Percentiles rank a stretch among this genome's conserved stretches.
Conservation (phyloP, 108 stramenopile species). For the Schizochytrium sp. region DNA sequence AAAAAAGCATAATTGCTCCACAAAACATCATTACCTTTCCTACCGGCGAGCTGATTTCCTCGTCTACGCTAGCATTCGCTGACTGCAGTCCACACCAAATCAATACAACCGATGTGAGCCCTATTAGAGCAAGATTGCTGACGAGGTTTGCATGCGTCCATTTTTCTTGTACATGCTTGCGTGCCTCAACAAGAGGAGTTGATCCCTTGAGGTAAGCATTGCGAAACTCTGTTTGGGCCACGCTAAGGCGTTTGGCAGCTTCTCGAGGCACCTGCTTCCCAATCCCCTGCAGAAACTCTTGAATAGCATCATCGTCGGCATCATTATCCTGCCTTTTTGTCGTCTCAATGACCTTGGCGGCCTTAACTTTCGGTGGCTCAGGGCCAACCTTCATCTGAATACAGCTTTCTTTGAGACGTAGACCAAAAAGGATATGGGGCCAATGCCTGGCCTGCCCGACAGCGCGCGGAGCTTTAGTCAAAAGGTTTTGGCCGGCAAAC, state of each 20-base stretch:
- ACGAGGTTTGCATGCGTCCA: conserved; percentile 47
- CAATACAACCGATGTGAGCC: background rate
- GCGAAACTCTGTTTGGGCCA: conserved; percentile 13
- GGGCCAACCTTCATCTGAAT: conserved; percentile 19
- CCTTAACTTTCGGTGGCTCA: conserved; percentile 7
- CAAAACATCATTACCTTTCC: conserved; percentile 21
- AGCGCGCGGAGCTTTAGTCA: too few relatives aligned
- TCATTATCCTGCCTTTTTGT: background rate
- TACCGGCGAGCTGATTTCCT: conserved; percentile 33
- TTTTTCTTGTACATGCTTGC: conserved; percentile 14
- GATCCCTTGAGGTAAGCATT: conserved; percentile 21
- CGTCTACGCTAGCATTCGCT: background rate
- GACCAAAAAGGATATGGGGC: too few relatives aligned
- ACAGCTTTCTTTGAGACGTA: too few relatives aligned
- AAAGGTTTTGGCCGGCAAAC: too few relatives aligned
- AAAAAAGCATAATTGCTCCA: conserved; percentile 38
- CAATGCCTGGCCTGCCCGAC: too few relatives aligned
- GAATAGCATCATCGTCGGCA: background rate
- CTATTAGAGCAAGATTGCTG: background rate
- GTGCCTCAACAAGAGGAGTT: conserved; percentile 39
- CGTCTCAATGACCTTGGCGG: conserved; percentile 8
- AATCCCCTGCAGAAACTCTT: background rate
- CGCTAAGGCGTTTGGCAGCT: background rate
- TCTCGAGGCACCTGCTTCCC: background rate
- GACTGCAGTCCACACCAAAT: background rate